Conservation (phyloP, 495 filamentous ascomycete genomes). For the Hypomontagnella monticulosa region DNA sequence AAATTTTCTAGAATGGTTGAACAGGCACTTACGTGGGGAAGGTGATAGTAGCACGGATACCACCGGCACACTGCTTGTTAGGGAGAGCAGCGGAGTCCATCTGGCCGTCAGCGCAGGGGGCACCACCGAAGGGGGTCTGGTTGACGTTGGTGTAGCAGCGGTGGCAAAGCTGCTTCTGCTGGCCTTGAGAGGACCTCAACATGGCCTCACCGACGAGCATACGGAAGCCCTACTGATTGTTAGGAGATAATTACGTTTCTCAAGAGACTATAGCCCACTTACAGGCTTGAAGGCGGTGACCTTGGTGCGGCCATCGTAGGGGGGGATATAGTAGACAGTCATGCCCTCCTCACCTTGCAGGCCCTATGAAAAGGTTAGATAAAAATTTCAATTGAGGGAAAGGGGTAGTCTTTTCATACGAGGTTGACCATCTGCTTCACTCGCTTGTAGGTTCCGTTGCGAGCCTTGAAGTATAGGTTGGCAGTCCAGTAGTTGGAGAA, state of each 20-base stretch:
- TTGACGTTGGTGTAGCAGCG: conserved; percentile 48
- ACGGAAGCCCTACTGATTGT: conserved; percentile 49
- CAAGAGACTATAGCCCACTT: conserved; percentile 22
- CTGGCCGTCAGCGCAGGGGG: conserved; percentile 55
- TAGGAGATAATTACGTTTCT: conserved; percentile 9
- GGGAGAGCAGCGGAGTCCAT: conserved; percentile 55
- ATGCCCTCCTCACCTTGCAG: conserved; percentile 53
- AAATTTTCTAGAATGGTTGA: not conserved
- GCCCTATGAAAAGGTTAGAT: conserved; percentile 40
- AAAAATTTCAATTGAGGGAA: conserved; percentile 30
- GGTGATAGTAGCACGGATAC: conserved; percentile 59
- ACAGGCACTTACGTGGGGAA: conserved; percentile 53
- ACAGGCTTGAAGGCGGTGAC: conserved; percentile 55
- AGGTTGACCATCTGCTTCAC: conserved; percentile 49
- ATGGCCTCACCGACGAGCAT: conserved; percentile 52
- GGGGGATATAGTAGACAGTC: conserved; percentile 58
- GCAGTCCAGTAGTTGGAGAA: conserved; percentile 54
- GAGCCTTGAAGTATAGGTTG: conserved; percentile 51
- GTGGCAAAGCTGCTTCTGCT: conserved; percentile 42
- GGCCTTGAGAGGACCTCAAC: conserved; percentile 35
- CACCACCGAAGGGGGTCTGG: conserved; percentile 59
- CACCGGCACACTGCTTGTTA: conserved; percentile 52
- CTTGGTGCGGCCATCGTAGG: conserved; percentile 51
- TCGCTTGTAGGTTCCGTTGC: conserved; percentile 54
- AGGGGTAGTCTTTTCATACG: conserved; percentile 5